Evolutionary conservation across 2,329 filamentous ascomycete species (phyloP).

Genomic region (Cladosporium oxysporum): DNA sequence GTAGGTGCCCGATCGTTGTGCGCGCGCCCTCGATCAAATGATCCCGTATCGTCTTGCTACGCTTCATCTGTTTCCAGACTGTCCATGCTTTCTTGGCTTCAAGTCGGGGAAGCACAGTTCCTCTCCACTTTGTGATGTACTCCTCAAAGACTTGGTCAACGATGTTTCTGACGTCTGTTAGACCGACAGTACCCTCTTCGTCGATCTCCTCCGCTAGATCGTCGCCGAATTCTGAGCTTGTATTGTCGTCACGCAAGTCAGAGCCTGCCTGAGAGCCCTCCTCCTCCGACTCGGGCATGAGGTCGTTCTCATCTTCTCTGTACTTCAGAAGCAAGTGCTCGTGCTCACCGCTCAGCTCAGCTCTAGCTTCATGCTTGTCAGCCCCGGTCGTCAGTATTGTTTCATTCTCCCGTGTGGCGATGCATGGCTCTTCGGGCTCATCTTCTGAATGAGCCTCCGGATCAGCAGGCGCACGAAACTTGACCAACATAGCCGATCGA

Average conservation of each 20-base stretch:
- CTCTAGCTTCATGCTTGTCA: slow-evolving; percentile 14
- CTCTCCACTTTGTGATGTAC: slow-evolving; percentile 50
- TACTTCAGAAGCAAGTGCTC: slow-evolving; percentile 32
- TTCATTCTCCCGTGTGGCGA: slow-evolving; percentile 34
- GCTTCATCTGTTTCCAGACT: slow-evolving; percentile 62
- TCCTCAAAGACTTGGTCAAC: slow-evolving; percentile 58
- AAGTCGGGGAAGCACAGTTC: slow-evolving; percentile 54
- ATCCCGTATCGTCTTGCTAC: slow-evolving; percentile 41
- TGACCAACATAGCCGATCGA: slow-evolving; percentile 3
- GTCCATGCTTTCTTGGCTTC: slow-evolving; percentile 59
- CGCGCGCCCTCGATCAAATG: slow-evolving; percentile 50
- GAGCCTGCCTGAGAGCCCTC: slow-evolving; percentile 18
- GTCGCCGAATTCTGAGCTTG: slow-evolving; percentile 32
- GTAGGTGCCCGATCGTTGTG: slow-evolving; percentile 45
- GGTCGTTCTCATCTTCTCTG: slow-evolving; percentile 40
- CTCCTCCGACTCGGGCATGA: slow-evolving; percentile 22
- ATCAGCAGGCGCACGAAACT: not conserved
- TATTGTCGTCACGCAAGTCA: slow-evolving; percentile 30
- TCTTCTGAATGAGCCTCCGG: not conserved
- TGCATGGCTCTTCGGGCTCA: slow-evolving; percentile 21
- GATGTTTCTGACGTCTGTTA: slow-evolving; percentile 52
- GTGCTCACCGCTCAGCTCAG: slow-evolving; percentile 27
- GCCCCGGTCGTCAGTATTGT: slow-evolving; percentile 24
- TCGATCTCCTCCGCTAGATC: slow-evolving; percentile 54
- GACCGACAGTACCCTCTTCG: slow-evolving; percentile 37